These are phyloP conservation scores for Haemoproteus tartakovskyi DNA, from an alignment of 169 alveolate species.

Conservation along the genomic window DNA sequence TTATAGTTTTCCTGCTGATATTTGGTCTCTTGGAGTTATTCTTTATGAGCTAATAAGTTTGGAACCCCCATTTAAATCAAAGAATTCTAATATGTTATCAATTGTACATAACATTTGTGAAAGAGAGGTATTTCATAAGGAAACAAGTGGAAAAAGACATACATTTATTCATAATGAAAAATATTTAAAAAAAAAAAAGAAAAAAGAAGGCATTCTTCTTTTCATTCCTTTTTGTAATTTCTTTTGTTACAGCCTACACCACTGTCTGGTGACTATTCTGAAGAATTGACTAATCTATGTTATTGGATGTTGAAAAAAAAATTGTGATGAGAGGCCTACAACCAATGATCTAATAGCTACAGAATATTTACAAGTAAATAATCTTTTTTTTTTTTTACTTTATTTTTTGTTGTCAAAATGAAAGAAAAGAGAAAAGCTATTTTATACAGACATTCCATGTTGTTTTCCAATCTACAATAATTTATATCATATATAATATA, in stretches of 20 bases:
- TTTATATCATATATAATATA: no score
- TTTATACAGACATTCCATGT: no score
- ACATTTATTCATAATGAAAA: no score
- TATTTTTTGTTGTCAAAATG: not conserved
- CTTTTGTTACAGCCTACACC: constrained; percentile 45
- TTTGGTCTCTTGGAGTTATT: constrained; percentile 66
- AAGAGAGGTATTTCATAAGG: constrained; percentile 30
- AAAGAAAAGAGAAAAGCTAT: not conserved
- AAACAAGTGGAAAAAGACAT: not conserved
- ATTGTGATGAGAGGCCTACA: constrained; percentile 47
- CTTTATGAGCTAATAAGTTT: constrained; percentile 57
- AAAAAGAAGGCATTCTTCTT: no score
- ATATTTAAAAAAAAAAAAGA: no score
- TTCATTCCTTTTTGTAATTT: not conserved
- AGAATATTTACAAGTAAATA: constrained; percentile 31
- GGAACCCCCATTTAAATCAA: constrained; percentile 62
- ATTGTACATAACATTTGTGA: constrained; percentile 61
- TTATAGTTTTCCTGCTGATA: constrained; percentile 61
- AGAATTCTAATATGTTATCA: constrained; percentile 33
- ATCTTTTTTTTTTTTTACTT: no score
- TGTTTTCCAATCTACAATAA: no score
- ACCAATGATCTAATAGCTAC: constrained; percentile 43
- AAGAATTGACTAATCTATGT: constrained; percentile 40
- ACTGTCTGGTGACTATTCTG: constrained; percentile 35
- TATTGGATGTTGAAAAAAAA: constrained; percentile 55